Conservation (phyloP, 176 grass and related monocot genomes). For the Aechmea fasciata region DNA sequence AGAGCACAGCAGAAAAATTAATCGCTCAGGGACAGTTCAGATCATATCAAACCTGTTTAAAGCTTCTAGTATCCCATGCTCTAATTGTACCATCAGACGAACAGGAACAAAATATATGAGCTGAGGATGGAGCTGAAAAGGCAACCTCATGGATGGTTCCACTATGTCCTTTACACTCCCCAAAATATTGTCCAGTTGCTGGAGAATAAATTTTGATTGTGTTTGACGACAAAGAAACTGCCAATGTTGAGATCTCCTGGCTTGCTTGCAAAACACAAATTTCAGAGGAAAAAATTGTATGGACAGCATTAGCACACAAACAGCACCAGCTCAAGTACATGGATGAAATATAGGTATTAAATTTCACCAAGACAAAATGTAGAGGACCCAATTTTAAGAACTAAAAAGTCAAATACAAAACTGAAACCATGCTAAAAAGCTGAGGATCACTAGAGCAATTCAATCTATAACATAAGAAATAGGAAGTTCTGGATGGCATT, state of each 20-base stretch:
- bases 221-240: constrained; percentile 76
- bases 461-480: no score
- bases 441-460: no score
- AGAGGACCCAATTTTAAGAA: no score
- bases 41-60: constrained; percentile 56
- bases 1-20: background rate
- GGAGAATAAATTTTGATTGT: constrained; percentile 74
- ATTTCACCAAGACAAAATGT: background rate
- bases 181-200: constrained; percentile 72
- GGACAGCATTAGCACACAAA: background rate
- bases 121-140: constrained; percentile 58
- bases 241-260: constrained; percentile 69
- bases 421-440: no score
- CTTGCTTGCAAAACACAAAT: constrained; percentile 40
- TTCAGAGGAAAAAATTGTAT: constrained; percentile 2
- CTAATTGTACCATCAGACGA: constrained; percentile 82
- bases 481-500: no score
- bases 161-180: constrained; percentile 59
- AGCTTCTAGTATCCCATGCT: constrained; percentile 86
- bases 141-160: constrained; percentile 73
- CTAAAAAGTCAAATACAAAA: no score
- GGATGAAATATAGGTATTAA: background rate
- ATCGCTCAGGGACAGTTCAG: background rate
- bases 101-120: constrained; percentile 67
- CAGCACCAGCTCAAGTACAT: background rate